Evolutionary conservation across 163 green algal genomes (phyloP), one percentile per base, ranked within the genome.

Genomic region (Coccomyxa subellipsoidea): DNA sequence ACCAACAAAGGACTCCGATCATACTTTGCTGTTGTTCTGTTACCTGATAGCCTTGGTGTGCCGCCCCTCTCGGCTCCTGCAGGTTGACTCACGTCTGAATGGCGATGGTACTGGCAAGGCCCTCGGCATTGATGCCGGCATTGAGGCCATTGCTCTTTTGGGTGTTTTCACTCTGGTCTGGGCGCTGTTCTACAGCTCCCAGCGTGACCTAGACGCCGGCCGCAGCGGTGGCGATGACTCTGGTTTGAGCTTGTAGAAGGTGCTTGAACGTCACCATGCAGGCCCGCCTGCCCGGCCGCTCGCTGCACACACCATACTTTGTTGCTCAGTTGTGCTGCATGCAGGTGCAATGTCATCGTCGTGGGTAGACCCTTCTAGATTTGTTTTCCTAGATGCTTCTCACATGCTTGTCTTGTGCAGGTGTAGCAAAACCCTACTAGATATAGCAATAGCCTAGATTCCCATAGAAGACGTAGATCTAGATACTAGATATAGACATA

Each of bases 71-170:
- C 23, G 15, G 25, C n/a, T 37, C 27, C 15, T 69, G 37, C 38
- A 59, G 35, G 38, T 69, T 25, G 32, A 69, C 32, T 66, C 27
- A 29, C 29, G 38, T 25, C 37, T 80, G 25, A 69, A 35, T 39
- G 38, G 90, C 73, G 94, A 98, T 69, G 94, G 94, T 88, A 94
- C 89, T 27, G 94, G 94, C 84, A 85, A 90, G 80, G 87, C 90
- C 39, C 89, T 97, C 31, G 94, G 94, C 81, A 85, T 98, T 77
- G 72, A 31, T 27, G 27, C 31, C 8, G 37, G 32, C 66, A 27
- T 39, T 29, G 81, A 85, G 15, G 88, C 89, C 71, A 96, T 89
- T 85, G 88, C 89, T 36, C 89, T 96, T 54, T 66, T 86, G 10
- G 86, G 82, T 59, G 88, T 94, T 8, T 92, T 95, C 77, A 85